Percentiles rank a stretch among this genome's conserved stretches.
These are phyloP conservation scores for Diddensiella caesifluorescens DNA, from an alignment of 805 yeast genomes.

Conservation along the genomic window DNA sequence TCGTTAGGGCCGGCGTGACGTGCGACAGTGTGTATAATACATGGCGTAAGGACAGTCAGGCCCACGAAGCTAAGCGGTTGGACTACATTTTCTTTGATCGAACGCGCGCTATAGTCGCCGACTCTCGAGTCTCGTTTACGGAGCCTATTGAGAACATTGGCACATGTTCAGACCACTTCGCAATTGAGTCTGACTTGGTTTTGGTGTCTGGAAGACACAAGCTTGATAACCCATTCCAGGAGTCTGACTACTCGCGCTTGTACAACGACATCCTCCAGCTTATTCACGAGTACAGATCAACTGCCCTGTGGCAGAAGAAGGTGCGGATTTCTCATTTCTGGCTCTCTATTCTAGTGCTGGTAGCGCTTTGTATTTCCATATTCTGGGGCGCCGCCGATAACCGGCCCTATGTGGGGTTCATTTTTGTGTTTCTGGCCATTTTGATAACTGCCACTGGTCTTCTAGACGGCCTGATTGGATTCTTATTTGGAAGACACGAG, in stretches of 20 bases:
- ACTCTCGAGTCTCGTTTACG: constrained; percentile 70
- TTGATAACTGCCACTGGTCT: constrained; percentile 60
- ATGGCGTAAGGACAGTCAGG: constrained; percentile 57
- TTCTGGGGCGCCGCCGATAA: constrained; percentile 52
- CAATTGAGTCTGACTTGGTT: constrained; percentile 36
- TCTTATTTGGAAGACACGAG: constrained; percentile 76
- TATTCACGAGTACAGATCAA: constrained; percentile 45
- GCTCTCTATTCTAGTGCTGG: constrained; percentile 44
- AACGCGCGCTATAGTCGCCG: constrained; percentile 43
- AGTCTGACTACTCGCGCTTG: constrained; percentile 15
- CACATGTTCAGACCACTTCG: constrained; percentile 91
- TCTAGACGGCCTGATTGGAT: constrained; percentile 71
- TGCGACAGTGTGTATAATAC: constrained; percentile 86
- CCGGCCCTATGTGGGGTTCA: constrained; percentile 59
- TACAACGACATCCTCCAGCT: constrained; percentile 48
- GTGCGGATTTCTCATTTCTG: constrained; percentile 67
- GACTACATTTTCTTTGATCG: constrained; percentile 84
- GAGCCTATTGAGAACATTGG: constrained; percentile 63
- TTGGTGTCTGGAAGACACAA: neutral
- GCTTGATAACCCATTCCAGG: neutral
- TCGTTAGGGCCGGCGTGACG: constrained; percentile 72
- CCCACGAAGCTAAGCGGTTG: constrained; percentile 74
- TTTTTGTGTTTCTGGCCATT: constrained; percentile 54
- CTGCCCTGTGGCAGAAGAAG: constrained; percentile 51
- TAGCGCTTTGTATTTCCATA: constrained; percentile 51